Evolutionary conservation across 2,329 filamentous ascomycete genomes (phyloP), one percentile per base, ranked within the genome.

Genomic region (Paracoccidioides brasiliensis): DNA sequence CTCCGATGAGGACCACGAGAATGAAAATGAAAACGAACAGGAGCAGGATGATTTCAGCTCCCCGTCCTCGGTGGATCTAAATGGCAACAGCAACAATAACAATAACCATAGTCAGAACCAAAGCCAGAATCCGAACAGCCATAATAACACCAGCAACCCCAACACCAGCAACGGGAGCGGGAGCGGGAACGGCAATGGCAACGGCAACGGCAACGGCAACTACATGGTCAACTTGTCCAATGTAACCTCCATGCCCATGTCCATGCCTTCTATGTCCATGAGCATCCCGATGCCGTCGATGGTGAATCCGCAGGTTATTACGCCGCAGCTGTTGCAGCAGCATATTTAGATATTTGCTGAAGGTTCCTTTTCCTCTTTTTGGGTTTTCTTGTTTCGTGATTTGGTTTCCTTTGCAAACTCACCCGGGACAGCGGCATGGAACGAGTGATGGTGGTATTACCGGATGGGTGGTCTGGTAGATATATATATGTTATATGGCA

Each of bases 21-120:
- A 93, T 55, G 88, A 91, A 57, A 87, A 93, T 62, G 89, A 95
- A 66, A 87, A 93, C 55, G 88, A 91, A 57, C 87, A 93, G 55
- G 88, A 91, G 58, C 89, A 94, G 61, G 88, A 93, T 62, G 86
- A 90, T 35, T 82, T 91, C 55, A 85, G 86, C 53, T 85, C 88
- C 14, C 82, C 80, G 50, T 87, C 80, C 48, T 87, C 85, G 49
- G 45, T 22, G 10, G 50, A 48, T 15, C 41, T 40, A 30, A 40
- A 12, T 38, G 7, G 12, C 37, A 12, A 7, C 12, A 12, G 7
- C 37, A 38, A 38, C 41, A 6, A 28, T 28, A n/a, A 50, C 46
- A 6, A 35, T 44, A 37, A 40, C 43, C 38, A 35, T 38, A 42
- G 43, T 43, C 45, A 43, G 32, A 54, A 22, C 46, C 43, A 12